These are phyloP conservation scores for Marasmius sp. DNA, from an alignment of 1,284 basidiomycete species.

Conservation along the genomic window DNA sequence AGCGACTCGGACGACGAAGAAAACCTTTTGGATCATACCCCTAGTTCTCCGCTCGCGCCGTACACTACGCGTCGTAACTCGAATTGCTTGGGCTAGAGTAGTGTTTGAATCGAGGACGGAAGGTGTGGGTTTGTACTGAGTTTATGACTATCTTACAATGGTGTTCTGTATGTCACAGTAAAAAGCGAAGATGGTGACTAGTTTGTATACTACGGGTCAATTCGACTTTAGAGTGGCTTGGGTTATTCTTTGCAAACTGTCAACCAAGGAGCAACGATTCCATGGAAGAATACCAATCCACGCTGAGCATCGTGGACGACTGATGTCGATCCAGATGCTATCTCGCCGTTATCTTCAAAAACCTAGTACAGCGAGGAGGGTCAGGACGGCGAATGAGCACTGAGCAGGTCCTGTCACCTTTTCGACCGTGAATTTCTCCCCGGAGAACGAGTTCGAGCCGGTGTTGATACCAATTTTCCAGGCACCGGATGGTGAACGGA, in stretches of 20 bases:
- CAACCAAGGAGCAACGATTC: slow-evolving; percentile 20
- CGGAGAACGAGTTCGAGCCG: slow-evolving; percentile 51
- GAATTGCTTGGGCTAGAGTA: neutral
- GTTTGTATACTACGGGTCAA: too few relatives aligned
- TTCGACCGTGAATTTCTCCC: slow-evolving; percentile 61
- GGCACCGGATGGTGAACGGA: slow-evolving; percentile 44
- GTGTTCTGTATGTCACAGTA: too few relatives aligned
- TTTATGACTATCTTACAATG: too few relatives aligned
- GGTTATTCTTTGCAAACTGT: slow-evolving; percentile 2
- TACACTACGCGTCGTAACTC: neutral
- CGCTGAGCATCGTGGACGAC: slow-evolving; percentile 51
- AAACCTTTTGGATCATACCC: neutral
- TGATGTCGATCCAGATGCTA: slow-evolving; percentile 54
- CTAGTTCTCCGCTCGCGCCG: neutral
- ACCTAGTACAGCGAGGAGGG: slow-evolving; percentile 33
- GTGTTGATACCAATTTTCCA: slow-evolving; percentile 54
- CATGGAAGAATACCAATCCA: slow-evolving; percentile 55
- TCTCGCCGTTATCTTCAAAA: slow-evolving; percentile 61
- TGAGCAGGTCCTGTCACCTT: slow-evolving; percentile 38
- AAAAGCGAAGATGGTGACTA: too few relatives aligned
- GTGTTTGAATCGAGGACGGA: neutral
- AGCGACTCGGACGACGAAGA: neutral
- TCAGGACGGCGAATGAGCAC: neutral
- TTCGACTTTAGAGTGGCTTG: too few relatives aligned
- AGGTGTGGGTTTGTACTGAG: too few relatives aligned